Conservation (phyloP, 164 flowering plant species). For the Paratinospora sagittata region DNA sequence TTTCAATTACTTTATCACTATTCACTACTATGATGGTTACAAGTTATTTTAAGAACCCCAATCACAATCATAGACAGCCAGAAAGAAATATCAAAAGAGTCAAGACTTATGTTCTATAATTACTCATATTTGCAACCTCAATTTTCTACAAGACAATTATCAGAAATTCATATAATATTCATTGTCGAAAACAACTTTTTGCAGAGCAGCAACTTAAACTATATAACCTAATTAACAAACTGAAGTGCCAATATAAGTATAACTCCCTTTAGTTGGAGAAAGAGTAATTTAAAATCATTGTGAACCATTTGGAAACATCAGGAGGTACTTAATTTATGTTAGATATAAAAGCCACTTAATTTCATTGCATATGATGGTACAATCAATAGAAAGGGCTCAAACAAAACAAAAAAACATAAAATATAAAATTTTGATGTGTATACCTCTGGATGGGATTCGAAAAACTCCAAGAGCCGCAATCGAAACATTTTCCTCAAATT, state of each 20-base stretch:
- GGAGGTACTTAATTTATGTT: background rate
- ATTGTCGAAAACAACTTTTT: background rate
- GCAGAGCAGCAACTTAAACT: background rate
- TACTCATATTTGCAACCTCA: no score
- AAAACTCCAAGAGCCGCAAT: constrained; percentile 41
- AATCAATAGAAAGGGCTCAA: background rate
- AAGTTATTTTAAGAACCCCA: no score
- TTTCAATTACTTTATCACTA: no score
- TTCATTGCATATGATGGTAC: background rate
- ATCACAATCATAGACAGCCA: background rate
- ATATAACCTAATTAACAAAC: background rate
- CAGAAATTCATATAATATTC: background rate
- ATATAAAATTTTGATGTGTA: no score
- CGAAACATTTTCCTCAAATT: constrained; percentile 50
- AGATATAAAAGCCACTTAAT: background rate
- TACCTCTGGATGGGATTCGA: constrained; percentile 73
- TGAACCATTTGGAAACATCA: background rate
- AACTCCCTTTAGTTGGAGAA: no score
- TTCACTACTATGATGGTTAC: no score
- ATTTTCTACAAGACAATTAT: no score
- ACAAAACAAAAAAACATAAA: no score
- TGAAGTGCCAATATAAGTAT: no score
- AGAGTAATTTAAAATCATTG: background rate
- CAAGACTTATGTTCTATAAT: background rate
- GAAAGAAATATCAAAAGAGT: background rate